Evolutionary conservation across 163 green algal genomes (phyloP).

Genomic region (Smithsoniella earleae): DNA sequence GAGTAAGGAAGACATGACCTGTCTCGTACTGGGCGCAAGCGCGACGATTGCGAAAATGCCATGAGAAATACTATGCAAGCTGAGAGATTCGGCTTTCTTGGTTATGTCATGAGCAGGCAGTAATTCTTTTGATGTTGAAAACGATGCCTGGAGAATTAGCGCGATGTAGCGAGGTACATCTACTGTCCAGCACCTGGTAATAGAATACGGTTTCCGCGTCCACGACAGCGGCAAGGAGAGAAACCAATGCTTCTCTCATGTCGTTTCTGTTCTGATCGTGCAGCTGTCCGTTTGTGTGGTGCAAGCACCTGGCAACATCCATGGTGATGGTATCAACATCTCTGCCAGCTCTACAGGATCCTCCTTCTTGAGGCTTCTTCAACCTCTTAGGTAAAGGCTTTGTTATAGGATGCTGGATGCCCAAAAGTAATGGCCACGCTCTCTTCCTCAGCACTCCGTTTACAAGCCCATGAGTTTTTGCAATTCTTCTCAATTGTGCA

Average conservation of each 20-base stretch:
- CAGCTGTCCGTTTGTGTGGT: neutral
- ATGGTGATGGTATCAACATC: constrained; percentile 3
- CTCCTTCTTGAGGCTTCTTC: neutral
- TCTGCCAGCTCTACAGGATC: neutral
- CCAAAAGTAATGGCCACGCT: constrained; percentile 70
- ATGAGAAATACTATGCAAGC: too few relatives aligned
- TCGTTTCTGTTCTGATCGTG: constrained; percentile 43
- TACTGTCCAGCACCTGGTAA: constrained; percentile 62
- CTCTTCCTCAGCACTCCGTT: constrained; percentile 50
- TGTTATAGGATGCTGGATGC: too few relatives aligned
- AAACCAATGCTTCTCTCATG: constrained; percentile 50
- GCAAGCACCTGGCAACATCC: neutral
- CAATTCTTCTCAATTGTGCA: constrained; percentile 52
- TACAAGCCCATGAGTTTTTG: constrained; percentile 61
- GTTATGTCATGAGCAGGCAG: too few relatives aligned
- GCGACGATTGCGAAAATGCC: too few relatives aligned
- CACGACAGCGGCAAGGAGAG: constrained; percentile 62
- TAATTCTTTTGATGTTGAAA: too few relatives aligned
- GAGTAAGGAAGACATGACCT: too few relatives aligned
- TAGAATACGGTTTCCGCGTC: constrained; percentile 59
- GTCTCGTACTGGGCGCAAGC: too few relatives aligned
- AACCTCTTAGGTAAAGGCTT: too few relatives aligned
- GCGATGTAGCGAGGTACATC: too few relatives aligned
- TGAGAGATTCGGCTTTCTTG: too few relatives aligned
- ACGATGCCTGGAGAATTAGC: too few relatives aligned